Evolutionary conservation across 83 land plant species (phyloP).

Genomic region (Picea mariana): DNA sequence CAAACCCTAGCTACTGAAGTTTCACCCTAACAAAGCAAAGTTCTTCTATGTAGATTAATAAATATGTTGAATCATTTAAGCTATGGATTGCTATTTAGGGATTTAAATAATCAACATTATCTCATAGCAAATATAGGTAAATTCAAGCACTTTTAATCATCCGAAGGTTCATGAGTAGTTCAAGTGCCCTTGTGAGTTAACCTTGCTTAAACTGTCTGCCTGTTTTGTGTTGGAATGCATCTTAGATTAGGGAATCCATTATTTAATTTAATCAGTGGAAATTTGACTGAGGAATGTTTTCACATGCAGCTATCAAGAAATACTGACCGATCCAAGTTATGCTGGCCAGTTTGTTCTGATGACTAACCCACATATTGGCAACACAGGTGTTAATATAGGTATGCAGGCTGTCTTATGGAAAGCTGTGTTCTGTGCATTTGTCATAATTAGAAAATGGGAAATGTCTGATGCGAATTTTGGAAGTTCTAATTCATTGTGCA

Average conservation of each 20-base stretch:
- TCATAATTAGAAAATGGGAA: not conserved
- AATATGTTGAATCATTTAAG: too few species aligned
- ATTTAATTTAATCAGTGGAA: not conserved
- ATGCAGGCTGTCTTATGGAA: not conserved
- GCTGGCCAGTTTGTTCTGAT: constrained; percentile 98
- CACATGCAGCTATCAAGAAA: constrained; percentile 86
- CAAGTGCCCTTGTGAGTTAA: not conserved
- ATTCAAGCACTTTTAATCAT: too few species aligned
- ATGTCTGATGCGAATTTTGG: not conserved
- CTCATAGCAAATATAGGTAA: too few species aligned
- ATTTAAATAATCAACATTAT: too few species aligned
- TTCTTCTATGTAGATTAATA: too few species aligned
- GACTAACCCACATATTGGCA: constrained; percentile 98
- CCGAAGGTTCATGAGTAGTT: not conserved
- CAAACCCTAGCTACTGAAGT: too few species aligned
- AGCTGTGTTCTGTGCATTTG: not conserved
- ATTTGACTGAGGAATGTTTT: not conserved
- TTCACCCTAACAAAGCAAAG: too few species aligned
- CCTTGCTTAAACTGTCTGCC: not conserved
- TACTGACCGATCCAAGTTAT: constrained; percentile 96
- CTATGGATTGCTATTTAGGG: too few species aligned
- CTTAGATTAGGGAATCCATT: not conserved
- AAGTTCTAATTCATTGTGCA: not conserved
- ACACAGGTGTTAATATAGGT: constrained; percentile 95
- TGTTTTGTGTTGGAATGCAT: not conserved